phyloP scores from a whole-genome alignment of 1,284 basidiomycete genomes.

The Peniophora sp. region DNA sequence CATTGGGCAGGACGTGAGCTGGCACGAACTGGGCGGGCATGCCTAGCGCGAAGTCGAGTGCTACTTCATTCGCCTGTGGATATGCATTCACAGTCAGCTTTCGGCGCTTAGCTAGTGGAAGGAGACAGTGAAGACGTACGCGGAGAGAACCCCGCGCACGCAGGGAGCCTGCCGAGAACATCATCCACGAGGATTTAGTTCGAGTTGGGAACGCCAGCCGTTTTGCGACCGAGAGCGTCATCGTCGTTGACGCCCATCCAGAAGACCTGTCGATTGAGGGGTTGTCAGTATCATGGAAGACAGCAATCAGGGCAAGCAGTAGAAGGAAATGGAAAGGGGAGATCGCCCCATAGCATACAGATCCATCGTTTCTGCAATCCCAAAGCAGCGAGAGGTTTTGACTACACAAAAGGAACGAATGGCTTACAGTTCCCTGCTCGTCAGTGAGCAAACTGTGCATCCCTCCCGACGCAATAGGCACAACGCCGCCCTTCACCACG shows the following conservation, averaged over 20 bases:
- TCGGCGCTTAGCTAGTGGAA: too few species aligned
- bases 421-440: slow-evolving; percentile 66
- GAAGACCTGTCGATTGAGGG: too few species aligned
- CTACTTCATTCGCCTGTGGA: slow-evolving; percentile 65
- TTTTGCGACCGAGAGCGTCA: slow-evolving; percentile 82
- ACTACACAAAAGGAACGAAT: slow-evolving; percentile 72
- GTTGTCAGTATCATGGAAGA: too few species aligned
- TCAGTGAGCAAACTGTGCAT: slow-evolving; percentile 79
- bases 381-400: too few species aligned
- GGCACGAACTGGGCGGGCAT: slow-evolving; percentile 62
- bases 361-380: too few species aligned
- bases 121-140: slow-evolving; percentile 61
- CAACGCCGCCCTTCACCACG: slow-evolving; percentile 67
- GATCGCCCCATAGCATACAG: too few species aligned
- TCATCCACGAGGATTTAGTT: slow-evolving; percentile 61
- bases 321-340: too few species aligned
- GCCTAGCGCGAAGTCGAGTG: slow-evolving; percentile 77
- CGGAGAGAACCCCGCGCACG: slow-evolving; percentile 91
- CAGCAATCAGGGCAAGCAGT: too few species aligned
- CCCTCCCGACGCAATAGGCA: slow-evolving; percentile 72
- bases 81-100: too few species aligned
- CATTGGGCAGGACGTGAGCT: slow-evolving; percentile 61
- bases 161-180: slow-evolving; percentile 67
- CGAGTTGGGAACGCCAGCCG: slow-evolving; percentile 63
- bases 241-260: slow-evolving; percentile 92